These are phyloP conservation scores for Westerdykella sp. DNA, from an alignment of 2,329 filamentous ascomycete genomes.

Conservation along the genomic window DNA sequence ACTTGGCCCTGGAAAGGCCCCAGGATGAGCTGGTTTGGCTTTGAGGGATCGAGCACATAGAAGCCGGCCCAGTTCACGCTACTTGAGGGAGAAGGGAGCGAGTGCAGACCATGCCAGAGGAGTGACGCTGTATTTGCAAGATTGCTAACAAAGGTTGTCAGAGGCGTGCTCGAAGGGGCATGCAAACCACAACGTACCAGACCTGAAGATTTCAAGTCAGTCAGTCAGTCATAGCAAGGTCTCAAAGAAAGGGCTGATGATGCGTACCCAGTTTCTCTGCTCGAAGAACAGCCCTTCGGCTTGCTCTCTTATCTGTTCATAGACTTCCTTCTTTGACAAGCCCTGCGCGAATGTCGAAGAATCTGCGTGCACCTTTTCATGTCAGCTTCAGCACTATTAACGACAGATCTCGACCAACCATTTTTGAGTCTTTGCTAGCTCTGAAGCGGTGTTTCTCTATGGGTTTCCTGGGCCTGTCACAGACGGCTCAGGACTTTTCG, in stretches of 20 bases:
- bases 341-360: conserved; percentile 64
- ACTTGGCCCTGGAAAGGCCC: conserved; percentile 74
- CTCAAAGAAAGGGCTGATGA: conserved; percentile 1
- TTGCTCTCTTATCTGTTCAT: conserved; percentile 66
- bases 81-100: conserved; percentile 58
- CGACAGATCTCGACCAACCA: neutral
- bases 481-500: conserved; percentile 1
- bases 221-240: neutral
- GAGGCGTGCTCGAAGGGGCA: neutral
- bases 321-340: conserved; percentile 65
- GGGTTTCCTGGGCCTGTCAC: neutral
- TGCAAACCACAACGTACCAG: conserved; percentile 9
- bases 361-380: conserved; percentile 63
- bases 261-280: conserved; percentile 69
- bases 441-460: neutral
- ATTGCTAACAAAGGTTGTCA: conserved; percentile 41
- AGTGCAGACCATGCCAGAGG: conserved; percentile 74
- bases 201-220: conserved; percentile 8
- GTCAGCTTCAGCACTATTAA: neutral
- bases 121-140: conserved; percentile 69
- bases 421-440: neutral
- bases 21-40: conserved; percentile 56
- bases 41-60: conserved; percentile 34
- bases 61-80: conserved; percentile 75
- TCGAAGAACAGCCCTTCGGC: conserved; percentile 62